phyloP scores from a whole-genome alignment of 192 early-diverging fungal species.

The Blastocladiella britannica region DNA sequence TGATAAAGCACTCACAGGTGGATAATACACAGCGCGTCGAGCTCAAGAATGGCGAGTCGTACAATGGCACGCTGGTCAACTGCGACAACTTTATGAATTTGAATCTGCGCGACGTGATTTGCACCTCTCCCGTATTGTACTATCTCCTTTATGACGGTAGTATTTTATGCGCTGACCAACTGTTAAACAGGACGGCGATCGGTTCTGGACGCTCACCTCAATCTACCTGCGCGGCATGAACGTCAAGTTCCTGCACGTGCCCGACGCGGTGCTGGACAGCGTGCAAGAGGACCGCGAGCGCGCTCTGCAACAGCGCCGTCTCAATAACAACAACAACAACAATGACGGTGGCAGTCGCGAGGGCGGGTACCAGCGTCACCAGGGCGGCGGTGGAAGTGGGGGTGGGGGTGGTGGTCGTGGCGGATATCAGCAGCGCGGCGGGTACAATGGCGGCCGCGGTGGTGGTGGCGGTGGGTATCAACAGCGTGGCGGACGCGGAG shows the following conservation, averaged over 20 bases:
- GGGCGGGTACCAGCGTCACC: constrained; percentile 18
- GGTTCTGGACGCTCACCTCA: constrained; percentile 78
- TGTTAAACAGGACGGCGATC: constrained; percentile 77
- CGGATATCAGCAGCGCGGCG: no score
- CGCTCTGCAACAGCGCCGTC: neutral
- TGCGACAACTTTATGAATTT: constrained; percentile 98
- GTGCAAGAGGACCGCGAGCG: neutral
- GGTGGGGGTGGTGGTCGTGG: constrained; percentile 22
- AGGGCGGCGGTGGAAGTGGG: constrained; percentile 10
- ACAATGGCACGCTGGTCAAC: constrained; percentile 88
- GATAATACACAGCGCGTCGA: constrained; percentile 57
- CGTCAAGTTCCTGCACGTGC: constrained; percentile 63
- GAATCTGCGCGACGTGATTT: constrained; percentile 80
- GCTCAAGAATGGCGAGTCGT: constrained; percentile 92
- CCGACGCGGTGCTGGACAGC: constrained; percentile 39
- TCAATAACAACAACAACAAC: constrained; percentile 50
- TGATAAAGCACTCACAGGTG: neutral
- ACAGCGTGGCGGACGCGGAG: constrained; percentile 14
- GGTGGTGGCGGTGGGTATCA: constrained; percentile 29
- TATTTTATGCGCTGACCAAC: no score
- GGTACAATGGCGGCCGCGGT: constrained; percentile 5
- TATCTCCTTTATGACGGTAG: no score
- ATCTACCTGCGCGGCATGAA: constrained; percentile 86
- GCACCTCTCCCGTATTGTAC: constrained; percentile 50
- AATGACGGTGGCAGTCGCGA: constrained; percentile 25